phyloP scores from a whole-genome alignment of 108 stramenopile genomes.

The Cyclostephanos invisitatus region DNA sequence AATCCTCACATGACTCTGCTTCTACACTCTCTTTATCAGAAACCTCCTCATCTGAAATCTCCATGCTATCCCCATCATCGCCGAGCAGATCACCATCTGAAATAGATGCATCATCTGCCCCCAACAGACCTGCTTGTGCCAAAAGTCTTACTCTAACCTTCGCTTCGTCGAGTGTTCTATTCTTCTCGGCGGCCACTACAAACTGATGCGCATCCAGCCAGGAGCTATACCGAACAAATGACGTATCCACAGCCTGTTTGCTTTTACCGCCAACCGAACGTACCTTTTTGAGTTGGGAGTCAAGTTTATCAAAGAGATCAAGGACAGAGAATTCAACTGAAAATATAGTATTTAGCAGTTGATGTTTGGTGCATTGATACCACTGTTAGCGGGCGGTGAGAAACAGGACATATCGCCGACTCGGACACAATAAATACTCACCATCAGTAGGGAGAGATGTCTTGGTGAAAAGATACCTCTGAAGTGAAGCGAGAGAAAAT shows the following conservation, averaged over 20 bases:
- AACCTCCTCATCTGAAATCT: constrained; percentile 54
- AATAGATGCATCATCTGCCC: constrained; percentile 36
- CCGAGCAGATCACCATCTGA: constrained; percentile 42
- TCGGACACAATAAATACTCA: constrained; percentile 13
- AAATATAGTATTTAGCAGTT: not conserved
- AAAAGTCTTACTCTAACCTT: constrained; percentile 54
- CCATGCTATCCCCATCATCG: constrained; percentile 53
- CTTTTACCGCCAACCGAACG: constrained; percentile 38
- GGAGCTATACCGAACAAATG: constrained; percentile 66
- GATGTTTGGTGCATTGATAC: not conserved
- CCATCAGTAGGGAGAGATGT: constrained; percentile 82
- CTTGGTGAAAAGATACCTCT: constrained; percentile 95
- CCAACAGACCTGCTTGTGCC: constrained; percentile 62
- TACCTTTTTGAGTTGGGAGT: constrained; percentile 71
- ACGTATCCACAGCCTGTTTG: constrained; percentile 17
- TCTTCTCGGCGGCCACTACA: constrained; percentile 66
- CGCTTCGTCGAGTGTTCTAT: constrained; percentile 44
- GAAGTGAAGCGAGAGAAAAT: constrained; percentile 79
- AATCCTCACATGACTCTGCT: constrained; percentile 50
- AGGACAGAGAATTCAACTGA: constrained; percentile 86
- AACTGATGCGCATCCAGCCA: constrained; percentile 89
- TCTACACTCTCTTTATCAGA: constrained; percentile 56
- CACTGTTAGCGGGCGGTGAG: not conserved
- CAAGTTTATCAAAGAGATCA: constrained; percentile 89
- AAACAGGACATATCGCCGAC: not conserved